Base-by-base conservation (phyloP, 2,329 filamentous ascomycete species). In the Dactylellina parvicollis region DNA sequence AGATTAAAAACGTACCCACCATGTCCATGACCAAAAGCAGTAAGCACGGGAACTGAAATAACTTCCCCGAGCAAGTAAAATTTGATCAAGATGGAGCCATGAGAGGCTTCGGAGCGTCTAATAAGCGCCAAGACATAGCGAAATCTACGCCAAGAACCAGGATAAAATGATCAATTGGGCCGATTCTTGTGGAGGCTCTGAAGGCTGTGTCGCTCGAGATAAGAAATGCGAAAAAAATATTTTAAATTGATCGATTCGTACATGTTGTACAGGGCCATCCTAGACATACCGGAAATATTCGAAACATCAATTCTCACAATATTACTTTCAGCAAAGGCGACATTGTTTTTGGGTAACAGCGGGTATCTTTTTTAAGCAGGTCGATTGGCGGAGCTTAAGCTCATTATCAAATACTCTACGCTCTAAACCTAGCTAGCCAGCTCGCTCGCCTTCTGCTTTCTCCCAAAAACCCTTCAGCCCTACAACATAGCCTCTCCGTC, bases 81-180 rank as follows among this genome's bases (percentile, higher is more conserved):
- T 10, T 20, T 16, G 5, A 28, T 12, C 28, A 50, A 50, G 28
- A 32, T 50, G 34, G 24, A 18, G 26, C n/a, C 3, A 44, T 20
- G 22, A 22, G 4, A 61, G 28, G 56, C 56, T 42, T 40, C 56
- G 4, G 50, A 32, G 56, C 56, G 56, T 40, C 56, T 61, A 61
- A 61, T 61, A 61, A 50, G 56, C 56, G 56, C 56, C 56, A 61
- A 61, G 54, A 20, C n/a, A n/a, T 14, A 57, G 24, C 22, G 24
- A 38, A 61, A 42, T 20, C 34, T 26, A 9, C 20, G 44, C 42
- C 42, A 61, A 61, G 44, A 12, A 28, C 18, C 16, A 30, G 26
- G 18, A 20, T 26, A 30, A 42, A 42, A 46, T 46, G n/a, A 20
- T 52, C 26, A 18, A 32, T 34, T 49, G 24, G 12, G 47, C 47